phyloP scores from a whole-genome alignment of 345 rosid species.

The Euphorbia peplus region DNA sequence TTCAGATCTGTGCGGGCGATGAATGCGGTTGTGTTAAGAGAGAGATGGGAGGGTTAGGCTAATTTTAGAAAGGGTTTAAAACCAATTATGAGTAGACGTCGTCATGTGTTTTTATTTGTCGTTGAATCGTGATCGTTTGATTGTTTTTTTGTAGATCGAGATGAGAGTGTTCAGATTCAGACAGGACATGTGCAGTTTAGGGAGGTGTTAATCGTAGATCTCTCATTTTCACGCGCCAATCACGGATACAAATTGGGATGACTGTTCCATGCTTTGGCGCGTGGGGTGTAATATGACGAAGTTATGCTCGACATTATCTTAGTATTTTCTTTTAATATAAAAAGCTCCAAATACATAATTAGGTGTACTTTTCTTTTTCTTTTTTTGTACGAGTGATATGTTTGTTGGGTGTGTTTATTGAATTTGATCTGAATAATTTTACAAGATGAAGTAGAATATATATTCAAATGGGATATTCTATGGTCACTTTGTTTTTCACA shows the following conservation, averaged over 20 bases:
- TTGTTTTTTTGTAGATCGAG: not conserved
- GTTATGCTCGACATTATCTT: too few relatives aligned
- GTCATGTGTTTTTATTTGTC: not conserved
- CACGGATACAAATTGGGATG: not conserved
- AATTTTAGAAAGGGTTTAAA: not conserved
- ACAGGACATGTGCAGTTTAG: constrained; percentile 5
- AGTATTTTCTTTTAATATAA: too few relatives aligned
- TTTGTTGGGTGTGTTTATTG: too few relatives aligned
- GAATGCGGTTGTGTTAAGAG: not conserved
- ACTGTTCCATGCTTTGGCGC: too few relatives aligned
- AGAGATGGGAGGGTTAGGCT: not conserved
- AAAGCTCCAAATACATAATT: too few relatives aligned
- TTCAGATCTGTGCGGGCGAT: not conserved
- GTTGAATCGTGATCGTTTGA: not conserved
- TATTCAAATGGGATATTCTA: too few relatives aligned
- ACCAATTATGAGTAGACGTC: not conserved
- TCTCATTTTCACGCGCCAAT: constrained; percentile 5
- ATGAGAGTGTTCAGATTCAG: not conserved
- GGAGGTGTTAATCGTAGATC: not conserved
- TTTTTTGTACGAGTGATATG: too few relatives aligned
- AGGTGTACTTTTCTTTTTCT: too few relatives aligned
- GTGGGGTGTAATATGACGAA: too few relatives aligned
- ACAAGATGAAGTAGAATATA: too few relatives aligned
- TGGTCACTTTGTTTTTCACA: too few relatives aligned
- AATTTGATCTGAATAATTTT: too few relatives aligned